These are phyloP conservation scores for Elongisporangium senticosum DNA, from an alignment of 352 stramenopile species.

Conservation along the genomic window DNA sequence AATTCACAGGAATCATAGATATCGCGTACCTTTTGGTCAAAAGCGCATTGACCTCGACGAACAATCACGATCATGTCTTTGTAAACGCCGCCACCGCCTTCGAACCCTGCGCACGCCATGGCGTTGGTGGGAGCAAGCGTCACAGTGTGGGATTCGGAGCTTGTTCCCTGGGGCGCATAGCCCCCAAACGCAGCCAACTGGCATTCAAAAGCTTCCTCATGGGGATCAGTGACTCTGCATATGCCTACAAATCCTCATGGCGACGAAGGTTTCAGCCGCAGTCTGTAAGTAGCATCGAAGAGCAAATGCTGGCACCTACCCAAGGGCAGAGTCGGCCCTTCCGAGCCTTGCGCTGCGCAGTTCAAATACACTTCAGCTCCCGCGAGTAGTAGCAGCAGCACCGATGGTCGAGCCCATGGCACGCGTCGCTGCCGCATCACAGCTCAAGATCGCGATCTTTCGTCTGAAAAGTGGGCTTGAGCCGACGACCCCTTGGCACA, in stretches of 20 bases:
- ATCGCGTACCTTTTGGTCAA: slow-evolving; percentile 23
- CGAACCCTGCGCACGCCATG: slow-evolving; percentile 18
- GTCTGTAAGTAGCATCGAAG: not conserved
- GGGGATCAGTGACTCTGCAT: slow-evolving; percentile 2
- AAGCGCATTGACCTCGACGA: slow-evolving; percentile 30
- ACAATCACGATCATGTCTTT: slow-evolving; percentile 19
- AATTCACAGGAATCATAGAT: not conserved
- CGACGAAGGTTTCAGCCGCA: slow-evolving; percentile 1
- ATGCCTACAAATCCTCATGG: slow-evolving; percentile 6
- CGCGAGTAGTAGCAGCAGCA: not conserved
- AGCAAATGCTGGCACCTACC: slow-evolving; percentile 6
- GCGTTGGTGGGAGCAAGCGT: slow-evolving; percentile 9
- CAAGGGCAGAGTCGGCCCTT: slow-evolving; percentile 9
- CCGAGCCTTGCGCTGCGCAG: not conserved
- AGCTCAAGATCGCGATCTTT: not conserved
- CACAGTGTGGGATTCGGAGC: slow-evolving; percentile 3
- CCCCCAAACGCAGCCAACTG: slow-evolving; percentile 28
- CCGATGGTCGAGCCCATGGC: not conserved
- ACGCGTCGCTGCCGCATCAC: not conserved
- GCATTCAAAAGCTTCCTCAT: slow-evolving; percentile 12
- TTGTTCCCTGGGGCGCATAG: slow-evolving; percentile 10
- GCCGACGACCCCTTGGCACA: not conserved
- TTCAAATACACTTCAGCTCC: not conserved
- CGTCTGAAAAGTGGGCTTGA: not conserved
- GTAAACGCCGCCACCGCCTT: slow-evolving; percentile 1